Percentiles rank a stretch among this genome's conserved stretches.
Conservation (phyloP, 768 basidiomycete genomes). For the Lanmaoa rubissima region DNA sequence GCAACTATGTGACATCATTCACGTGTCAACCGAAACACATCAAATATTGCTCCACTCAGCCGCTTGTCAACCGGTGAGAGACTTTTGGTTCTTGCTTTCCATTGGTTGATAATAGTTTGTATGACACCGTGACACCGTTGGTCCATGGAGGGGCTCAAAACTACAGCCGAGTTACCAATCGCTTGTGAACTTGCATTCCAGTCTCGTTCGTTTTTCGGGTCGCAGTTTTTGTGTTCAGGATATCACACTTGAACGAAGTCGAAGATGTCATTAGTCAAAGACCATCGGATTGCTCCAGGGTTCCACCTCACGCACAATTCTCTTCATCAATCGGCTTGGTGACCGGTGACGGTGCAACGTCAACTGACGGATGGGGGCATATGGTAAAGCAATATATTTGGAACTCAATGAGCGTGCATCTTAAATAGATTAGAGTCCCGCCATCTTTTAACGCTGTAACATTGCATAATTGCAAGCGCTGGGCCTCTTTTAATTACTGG, state of each 20-base stretch:
- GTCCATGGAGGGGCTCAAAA: no score
- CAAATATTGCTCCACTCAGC: slow-evolving; percentile 18
- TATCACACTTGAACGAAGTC: no score
- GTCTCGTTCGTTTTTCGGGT: not conserved
- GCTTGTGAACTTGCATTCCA: not conserved
- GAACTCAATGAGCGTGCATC: not conserved
- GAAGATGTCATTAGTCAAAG: no score
- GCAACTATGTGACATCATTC: no score
- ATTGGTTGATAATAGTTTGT: slow-evolving; percentile 7
- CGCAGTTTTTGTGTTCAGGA: not conserved
- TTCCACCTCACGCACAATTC: not conserved
- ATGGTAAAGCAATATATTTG: not conserved
- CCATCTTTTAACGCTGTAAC: no score
- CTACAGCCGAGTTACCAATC: not conserved
- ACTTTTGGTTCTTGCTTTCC: not conserved
- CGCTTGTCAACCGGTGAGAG: not conserved
- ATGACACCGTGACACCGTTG: not conserved
- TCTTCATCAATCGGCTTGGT: not conserved
- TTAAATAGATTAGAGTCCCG: no score
- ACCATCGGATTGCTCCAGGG: not conserved
- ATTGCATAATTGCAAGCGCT: not conserved
- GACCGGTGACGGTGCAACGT: not conserved
- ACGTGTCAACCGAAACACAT: slow-evolving; percentile 19
- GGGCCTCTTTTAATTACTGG: no score
- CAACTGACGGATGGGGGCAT: not conserved